These are phyloP conservation scores for Aspergillus sp. DNA, from an alignment of 2,329 filamentous ascomycete genomes.

Conservation along the genomic window DNA sequence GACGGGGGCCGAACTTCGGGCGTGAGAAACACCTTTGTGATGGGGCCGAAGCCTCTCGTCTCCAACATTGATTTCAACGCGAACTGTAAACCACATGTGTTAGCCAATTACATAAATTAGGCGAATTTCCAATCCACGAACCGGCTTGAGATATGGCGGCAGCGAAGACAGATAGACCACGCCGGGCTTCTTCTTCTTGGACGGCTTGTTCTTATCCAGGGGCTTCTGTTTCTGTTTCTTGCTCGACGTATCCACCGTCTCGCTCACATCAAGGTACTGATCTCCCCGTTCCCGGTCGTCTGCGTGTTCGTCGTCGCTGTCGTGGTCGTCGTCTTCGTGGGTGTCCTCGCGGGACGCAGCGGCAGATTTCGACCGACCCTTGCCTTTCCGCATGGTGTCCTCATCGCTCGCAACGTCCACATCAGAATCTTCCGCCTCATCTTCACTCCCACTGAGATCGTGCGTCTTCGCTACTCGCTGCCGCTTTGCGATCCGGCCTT, in stretches of 20 bases:
- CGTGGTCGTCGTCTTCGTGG: conserved; percentile 13
- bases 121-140: too few relatives aligned
- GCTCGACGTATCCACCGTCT: too few relatives aligned
- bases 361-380: neutral
- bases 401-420: conserved; percentile 13
- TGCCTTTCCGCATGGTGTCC: conserved; percentile 11
- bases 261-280: neutral
- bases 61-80: conserved; percentile 43
- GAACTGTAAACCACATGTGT: conserved; percentile 14
- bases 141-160: conserved; percentile 47
- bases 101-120: too few relatives aligned
- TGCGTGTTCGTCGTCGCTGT: conserved; percentile 9
- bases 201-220: conserved; percentile 17
- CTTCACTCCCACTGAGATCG: conserved; percentile 42
- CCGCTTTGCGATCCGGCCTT: conserved; percentile 35
- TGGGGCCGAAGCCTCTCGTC: conserved; percentile 41
- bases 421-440: conserved; percentile 37
- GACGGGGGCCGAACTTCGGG: conserved; percentile 31
- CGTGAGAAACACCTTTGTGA: conserved; percentile 45
- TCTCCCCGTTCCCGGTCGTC: neutral
- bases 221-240: conserved; percentile 6
- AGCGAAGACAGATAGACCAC: conserved; percentile 47
- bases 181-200: conserved; percentile 37
- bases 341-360: conserved; percentile 7
- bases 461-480: conserved; percentile 26